Evolutionary conservation across 2,329 filamentous ascomycete species (phyloP), one percentile per base, ranked within the genome.

Genomic region (Penicillium frequentans): DNA sequence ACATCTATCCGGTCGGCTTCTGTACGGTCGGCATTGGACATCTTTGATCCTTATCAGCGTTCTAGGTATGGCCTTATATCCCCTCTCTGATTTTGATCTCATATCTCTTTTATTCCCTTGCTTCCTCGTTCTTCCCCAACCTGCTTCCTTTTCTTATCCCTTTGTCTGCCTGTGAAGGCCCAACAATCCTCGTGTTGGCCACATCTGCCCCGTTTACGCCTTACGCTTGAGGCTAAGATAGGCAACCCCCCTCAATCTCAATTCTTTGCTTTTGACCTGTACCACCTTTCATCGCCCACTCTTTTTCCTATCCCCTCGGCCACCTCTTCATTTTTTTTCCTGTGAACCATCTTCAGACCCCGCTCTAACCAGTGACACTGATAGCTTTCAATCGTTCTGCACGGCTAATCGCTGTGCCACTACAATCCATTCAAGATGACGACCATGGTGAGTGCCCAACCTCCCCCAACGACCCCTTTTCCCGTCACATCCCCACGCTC

Each of bases 401-500:
- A 67, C 70, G 63, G 70, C 69, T 57, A 57, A 51, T 62, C 60
- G 68, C 69, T 72, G 71, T 70, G 69, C 63, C 56, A 48, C 49
- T 62, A 44, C 13, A 57, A 55, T 56, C 47, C 44, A 43, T 56
- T 53, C 67, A 73, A 68, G 37, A 74, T 74, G 72, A 74, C 72
- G 62, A 74, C 72, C 57, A 74, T 74, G 72, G 72, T 74, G 50
- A 68, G 71, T 68, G 31, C 55, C 46, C 39, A 37, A 45, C 39
- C 45, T 49, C 35, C 24, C 49, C 47, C 43, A 16, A 26, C 35
- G 50, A 24, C 42, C 31, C 21, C 7, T 35, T 35, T 35, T 46
- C 14, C 45, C 19, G n/a, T 46, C 42, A 42, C 16, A 42, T 42
- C n/a, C 4, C 39, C 39, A 3, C 39, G 39, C 27, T 14, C 24